Percentiles rank a stretch among this genome's conserved stretches.
Conservation (phyloP, 129 eudicot genomes). For the Artemisia annua region DNA sequence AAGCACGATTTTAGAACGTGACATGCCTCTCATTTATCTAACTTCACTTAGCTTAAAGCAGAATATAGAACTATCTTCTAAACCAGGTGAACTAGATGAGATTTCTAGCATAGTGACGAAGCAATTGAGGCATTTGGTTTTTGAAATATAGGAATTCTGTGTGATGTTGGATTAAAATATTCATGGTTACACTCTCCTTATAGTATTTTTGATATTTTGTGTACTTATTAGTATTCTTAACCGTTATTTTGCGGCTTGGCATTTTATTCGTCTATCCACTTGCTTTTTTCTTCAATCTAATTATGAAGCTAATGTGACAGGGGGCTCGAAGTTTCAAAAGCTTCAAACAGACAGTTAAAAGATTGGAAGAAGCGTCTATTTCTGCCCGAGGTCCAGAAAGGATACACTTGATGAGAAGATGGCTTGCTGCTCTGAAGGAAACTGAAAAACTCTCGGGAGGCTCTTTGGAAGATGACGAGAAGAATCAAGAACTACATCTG, state of each 20-base stretch:
- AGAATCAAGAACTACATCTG: conserved; percentile 43
- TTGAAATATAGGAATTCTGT: no score
- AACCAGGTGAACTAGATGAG: no score
- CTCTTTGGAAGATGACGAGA: conserved; percentile 53
- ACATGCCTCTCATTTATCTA: no score
- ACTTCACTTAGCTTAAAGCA: no score
- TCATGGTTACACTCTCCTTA: not conserved
- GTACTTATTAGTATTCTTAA: not conserved
- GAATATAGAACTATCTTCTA: no score
- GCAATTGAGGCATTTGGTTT: no score
- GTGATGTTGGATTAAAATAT: no score
- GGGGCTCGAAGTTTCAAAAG: conserved; percentile 72
- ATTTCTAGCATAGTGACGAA: no score
- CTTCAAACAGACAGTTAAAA: conserved; percentile 78
- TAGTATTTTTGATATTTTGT: not conserved
- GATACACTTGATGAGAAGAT: conserved; percentile 69
- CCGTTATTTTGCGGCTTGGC: not conserved
- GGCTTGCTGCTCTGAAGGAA: conserved; percentile 78
- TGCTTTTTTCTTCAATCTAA: conserved; percentile 7
- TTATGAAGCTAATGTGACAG: conserved; percentile 47
- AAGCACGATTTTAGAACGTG: no score
- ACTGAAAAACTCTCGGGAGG: conserved; percentile 51
- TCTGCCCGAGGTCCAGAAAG: conserved; percentile 88
- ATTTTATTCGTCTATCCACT: conserved; percentile 15
- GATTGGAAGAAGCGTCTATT: conserved; percentile 92